phyloP scores from a whole-genome alignment of 2,329 filamentous ascomycete species.

The Biscogniauxia sp. region DNA sequence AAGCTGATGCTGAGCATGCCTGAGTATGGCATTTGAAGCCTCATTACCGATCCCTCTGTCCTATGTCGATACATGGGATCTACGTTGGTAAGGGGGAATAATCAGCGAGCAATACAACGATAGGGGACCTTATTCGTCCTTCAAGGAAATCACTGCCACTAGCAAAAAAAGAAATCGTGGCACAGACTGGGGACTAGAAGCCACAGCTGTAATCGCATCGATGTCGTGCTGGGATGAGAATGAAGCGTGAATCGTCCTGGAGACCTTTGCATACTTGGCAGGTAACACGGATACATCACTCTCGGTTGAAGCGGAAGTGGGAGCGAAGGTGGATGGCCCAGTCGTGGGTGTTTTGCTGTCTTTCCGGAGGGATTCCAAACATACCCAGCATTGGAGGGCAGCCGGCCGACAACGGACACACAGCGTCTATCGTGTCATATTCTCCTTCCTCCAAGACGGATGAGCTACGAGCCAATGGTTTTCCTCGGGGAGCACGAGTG shows the following conservation, averaged over 20 bases:
- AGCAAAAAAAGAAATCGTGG: conserved; percentile 33
- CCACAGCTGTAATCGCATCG: conserved; percentile 28
- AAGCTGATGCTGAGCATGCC: conserved; percentile 45
- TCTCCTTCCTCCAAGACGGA: conserved; percentile 28
- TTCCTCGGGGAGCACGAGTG: conserved; percentile 23
- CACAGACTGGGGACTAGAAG: conserved; percentile 29
- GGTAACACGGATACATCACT: conserved; percentile 19
- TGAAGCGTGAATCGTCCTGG: conserved; percentile 30
- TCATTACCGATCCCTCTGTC: conserved; percentile 14
- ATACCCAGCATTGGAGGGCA: conserved; percentile 31
- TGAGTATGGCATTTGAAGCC: conserved; percentile 45
- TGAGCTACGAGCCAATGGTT: conserved; percentile 25
- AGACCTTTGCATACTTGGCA: conserved; percentile 33
- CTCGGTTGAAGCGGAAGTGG: conserved; percentile 18
- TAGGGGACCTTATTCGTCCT: conserved; percentile 20
- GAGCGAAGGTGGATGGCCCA: conserved; percentile 7
- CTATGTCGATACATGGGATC: conserved; percentile 17
- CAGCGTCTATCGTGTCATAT: conserved; percentile 24
- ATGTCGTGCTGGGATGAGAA: conserved; percentile 37
- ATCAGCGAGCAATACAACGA: conserved; percentile 39
- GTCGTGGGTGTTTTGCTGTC: conserved; percentile 18
- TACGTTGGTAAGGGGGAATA: conserved; percentile 38
- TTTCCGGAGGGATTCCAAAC: conserved; percentile 23
- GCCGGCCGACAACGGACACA: conserved; percentile 29
- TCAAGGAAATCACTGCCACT: conserved; percentile 23